Evolutionary conservation across 2,329 filamentous ascomycete genomes (phyloP).

Genomic region (Aureobasidium mangrovei): DNA sequence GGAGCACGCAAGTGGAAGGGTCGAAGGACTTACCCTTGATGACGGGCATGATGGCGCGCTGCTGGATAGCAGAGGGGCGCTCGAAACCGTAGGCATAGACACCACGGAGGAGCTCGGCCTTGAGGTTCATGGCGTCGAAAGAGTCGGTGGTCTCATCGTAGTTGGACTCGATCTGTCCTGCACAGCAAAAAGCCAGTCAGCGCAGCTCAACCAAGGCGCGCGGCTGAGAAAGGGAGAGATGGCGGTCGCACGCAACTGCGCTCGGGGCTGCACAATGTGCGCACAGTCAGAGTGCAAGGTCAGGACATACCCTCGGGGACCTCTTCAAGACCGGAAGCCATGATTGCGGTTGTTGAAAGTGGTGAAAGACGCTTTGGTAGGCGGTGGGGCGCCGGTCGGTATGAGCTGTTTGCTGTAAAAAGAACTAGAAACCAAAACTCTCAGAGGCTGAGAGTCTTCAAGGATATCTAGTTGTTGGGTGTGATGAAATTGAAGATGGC

Average conservation of each 20-base stretch:
- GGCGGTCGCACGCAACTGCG: neutral
- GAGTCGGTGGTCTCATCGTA: slow-evolving; percentile 99
- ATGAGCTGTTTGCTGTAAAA: slow-evolving; percentile 17
- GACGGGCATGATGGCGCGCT: slow-evolving; percentile 99
- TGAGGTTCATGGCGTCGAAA: slow-evolving; percentile 97
- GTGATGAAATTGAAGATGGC: slow-evolving; percentile 20
- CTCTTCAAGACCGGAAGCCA: slow-evolving; percentile 98
- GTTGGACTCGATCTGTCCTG: slow-evolving; percentile 99
- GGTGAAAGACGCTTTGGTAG: slow-evolving; percentile 31
- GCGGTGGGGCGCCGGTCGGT: slow-evolving; percentile 31
- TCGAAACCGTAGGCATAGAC: slow-evolving; percentile 99
- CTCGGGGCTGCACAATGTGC: neutral
- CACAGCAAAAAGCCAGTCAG: slow-evolving; percentile 20
- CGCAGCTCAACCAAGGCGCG: neutral
- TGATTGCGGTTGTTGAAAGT: slow-evolving; percentile 64
- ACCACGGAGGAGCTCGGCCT: slow-evolving; percentile 93
- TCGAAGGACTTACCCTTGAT: slow-evolving; percentile 76
- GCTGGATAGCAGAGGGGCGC: slow-evolving; percentile 98
- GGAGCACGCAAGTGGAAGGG: slow-evolving; percentile 14
- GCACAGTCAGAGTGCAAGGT: neutral
- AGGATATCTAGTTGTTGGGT: slow-evolving; percentile 33
- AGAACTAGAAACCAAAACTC: slow-evolving; percentile 40
- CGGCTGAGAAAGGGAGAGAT: neutral
- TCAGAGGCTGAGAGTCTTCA: slow-evolving; percentile 35
- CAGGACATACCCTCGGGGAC: slow-evolving; percentile 76